Evolutionary conservation across 2,329 filamentous ascomycete genomes (phyloP), one percentile per base, ranked within the genome.

Genomic region (Zasmidium cellare): DNA sequence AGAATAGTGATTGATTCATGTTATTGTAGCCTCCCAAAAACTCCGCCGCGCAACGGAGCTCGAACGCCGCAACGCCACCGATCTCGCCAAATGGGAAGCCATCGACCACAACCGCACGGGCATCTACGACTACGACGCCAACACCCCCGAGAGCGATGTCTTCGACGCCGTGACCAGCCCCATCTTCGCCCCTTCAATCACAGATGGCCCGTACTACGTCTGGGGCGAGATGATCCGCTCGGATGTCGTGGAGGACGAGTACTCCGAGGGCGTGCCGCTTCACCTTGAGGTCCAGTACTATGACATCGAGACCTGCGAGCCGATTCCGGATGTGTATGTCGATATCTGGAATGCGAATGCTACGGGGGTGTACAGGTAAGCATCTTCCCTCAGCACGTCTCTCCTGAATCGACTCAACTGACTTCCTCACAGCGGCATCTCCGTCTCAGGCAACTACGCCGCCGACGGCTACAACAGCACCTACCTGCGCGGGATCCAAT

Each of bases 261-360:
- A 67, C 2, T 71, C 79, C 51, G 68, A 67, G 1, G 79, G 77
- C 51, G 69, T 80, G 2, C 66, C 71, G 2, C 56, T 79, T 14
- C 69, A 74, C 50, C 66, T 80, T 11, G 78, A 80, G 55, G 70
- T 77, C 50, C 76, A 80, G 57, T 73, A 77, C 60, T 73, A 80
- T 50, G 73, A 80, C 59, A 71, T 76, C 44, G 69, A 74, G 28
- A 79, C 74, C 25, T 79, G 77, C 68, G 64, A 75, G 58, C 71
- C 76, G 3, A 67, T 80, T 2, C 70, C 75, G 3, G 67, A 79
- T 2, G 69, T 77, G 14, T 73, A 76, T 56, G 60, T 79, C 9
- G 77, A 80, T 58, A 71, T 78, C 38, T 80, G 78, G 78, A 72
- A 79, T 61, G 75, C 74, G 69, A 80, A 80, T 63, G 65, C 77